Percentiles rank a stretch among this genome's conserved stretches.
phyloP scores from a whole-genome alignment of 202 grass and related monocot species.

The Panicum hallii region DNA sequence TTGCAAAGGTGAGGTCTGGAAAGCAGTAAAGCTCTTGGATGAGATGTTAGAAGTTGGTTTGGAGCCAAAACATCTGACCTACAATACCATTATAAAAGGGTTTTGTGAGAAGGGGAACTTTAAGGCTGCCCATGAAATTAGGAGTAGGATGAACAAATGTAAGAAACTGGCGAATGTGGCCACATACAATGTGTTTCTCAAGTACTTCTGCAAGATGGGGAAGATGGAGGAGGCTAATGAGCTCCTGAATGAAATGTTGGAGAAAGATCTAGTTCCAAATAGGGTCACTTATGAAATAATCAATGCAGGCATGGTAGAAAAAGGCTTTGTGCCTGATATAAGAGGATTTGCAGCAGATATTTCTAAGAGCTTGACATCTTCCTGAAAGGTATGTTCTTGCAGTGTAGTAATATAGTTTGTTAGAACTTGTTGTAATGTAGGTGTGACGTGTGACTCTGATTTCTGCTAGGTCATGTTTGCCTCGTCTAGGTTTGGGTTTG shows the following conservation, averaged over 20 bases:
- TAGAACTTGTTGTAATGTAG: slow-evolving; percentile 9
- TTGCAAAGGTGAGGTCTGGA: slow-evolving; percentile 56
- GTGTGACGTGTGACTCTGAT: neutral
- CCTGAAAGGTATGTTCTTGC: slow-evolving; percentile 47
- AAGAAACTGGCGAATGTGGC: slow-evolving; percentile 74
- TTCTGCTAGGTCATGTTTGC: neutral
- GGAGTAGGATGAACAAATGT: slow-evolving; percentile 76
- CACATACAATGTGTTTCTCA: slow-evolving; percentile 85
- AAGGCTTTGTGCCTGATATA: slow-evolving; percentile 79
- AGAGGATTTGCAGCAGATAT: slow-evolving; percentile 56
- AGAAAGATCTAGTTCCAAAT: slow-evolving; percentile 83
- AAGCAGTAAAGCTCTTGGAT: slow-evolving; percentile 86
- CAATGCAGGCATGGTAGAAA: slow-evolving; percentile 86
- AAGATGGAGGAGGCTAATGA: slow-evolving; percentile 76
- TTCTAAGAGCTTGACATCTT: slow-evolving; percentile 46
- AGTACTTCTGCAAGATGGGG: slow-evolving; percentile 68
- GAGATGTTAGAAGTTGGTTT: slow-evolving; percentile 77
- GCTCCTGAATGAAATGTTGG: slow-evolving; percentile 89
- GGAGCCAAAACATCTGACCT: slow-evolving; percentile 69
- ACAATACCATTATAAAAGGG: slow-evolving; percentile 85
- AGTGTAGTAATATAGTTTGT: slow-evolving; percentile 21
- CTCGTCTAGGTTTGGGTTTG: neutral
- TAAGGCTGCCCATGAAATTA: slow-evolving; percentile 71
- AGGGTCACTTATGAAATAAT: slow-evolving; percentile 82
- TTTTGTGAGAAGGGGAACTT: slow-evolving; percentile 86